Conservation (phyloP, 345 rosid species). For the Salix caprea region DNA sequence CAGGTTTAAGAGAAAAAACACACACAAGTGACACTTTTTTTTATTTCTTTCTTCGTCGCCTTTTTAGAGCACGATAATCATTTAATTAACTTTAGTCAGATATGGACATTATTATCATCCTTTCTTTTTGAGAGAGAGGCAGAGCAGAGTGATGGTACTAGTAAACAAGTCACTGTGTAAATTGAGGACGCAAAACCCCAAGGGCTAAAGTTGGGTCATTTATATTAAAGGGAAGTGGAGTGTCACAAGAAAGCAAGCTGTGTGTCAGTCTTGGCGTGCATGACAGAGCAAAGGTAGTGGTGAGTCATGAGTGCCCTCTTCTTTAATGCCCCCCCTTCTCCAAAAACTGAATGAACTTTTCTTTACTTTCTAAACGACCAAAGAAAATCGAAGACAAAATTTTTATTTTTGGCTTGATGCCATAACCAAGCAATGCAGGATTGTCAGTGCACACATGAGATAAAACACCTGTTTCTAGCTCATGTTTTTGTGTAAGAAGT, state of each 20-base stretch:
- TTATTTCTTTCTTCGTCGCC: neutral
- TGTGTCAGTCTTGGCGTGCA: constrained; percentile 53
- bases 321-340: constrained; percentile 14
- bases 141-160: neutral
- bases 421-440: constrained; percentile 1
- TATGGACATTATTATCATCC: neutral
- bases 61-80: neutral
- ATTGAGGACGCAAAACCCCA: constrained; percentile 20
- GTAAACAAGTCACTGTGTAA: constrained; percentile 1
- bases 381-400: constrained; percentile 4
- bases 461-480: constrained; percentile 13
- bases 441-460: constrained; percentile 1
- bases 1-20: neutral
- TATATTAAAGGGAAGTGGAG: constrained; percentile 16
- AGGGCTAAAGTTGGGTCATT: constrained; percentile 17
- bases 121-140: neutral
- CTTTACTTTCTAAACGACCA: constrained; percentile 16
- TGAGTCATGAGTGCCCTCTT: constrained; percentile 18
- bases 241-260: constrained; percentile 35
- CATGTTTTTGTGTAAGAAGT: neutral
- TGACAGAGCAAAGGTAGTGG: constrained; percentile 30
- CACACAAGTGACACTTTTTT: neutral
- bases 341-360: constrained; percentile 17
- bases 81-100: neutral
- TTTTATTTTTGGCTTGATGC: neutral